Evolutionary conservation across 441 rosid genomes (phyloP).

Genomic region (Adansonia gregorii): DNA sequence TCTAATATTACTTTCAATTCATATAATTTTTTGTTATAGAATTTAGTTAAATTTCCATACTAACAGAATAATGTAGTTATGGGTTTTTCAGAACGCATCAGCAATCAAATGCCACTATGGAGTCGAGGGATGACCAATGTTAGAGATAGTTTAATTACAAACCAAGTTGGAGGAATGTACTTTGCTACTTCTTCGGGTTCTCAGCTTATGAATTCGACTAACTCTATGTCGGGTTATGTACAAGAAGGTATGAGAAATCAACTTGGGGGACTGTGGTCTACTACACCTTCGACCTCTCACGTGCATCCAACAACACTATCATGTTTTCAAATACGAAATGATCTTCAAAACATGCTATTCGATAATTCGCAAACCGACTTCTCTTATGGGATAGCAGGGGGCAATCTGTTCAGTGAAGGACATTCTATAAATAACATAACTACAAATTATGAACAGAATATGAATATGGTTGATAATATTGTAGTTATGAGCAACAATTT

Average conservation of each 20-base stretch:
- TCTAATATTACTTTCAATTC: background rate
- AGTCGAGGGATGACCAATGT: slow-evolving; percentile 16
- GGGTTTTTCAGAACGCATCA: slow-evolving; percentile 21
- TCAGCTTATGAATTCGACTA: background rate
- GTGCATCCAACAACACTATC: background rate
- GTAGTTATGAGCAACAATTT: background rate
- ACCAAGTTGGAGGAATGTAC: slow-evolving; percentile 2
- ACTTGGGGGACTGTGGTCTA: background rate
- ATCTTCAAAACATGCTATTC: background rate
- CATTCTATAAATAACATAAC: background rate
- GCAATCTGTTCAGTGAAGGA: background rate
- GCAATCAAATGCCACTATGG: background rate
- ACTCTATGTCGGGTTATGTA: background rate
- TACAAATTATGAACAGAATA: background rate
- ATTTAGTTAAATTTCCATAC: background rate
- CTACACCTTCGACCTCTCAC: background rate
- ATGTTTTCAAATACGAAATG: background rate
- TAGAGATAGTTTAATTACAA: background rate
- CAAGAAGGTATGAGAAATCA: background rate
- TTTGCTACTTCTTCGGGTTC: background rate
- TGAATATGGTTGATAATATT: background rate
- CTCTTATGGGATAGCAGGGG: background rate
- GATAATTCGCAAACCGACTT: background rate
- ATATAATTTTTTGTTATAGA: background rate
- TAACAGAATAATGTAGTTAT: slow-evolving; percentile 30